Base-by-base conservation (phyloP, 257 asterid genomes). In the Petrea volubilis region DNA sequence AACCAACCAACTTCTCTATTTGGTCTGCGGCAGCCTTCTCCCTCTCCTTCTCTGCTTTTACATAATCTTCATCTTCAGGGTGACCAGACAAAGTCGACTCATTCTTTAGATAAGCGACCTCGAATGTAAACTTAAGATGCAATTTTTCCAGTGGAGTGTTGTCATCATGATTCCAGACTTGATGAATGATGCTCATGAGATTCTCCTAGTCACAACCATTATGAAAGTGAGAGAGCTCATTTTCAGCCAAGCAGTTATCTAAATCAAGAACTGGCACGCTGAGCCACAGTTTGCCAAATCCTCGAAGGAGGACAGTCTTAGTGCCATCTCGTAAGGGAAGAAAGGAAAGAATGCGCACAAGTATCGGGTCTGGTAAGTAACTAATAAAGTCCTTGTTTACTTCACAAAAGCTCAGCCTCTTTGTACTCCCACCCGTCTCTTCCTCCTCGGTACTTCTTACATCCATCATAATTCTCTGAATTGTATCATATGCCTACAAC, bases 231-330 rank as follows among this genome's bases (percentile, higher is more conserved):
- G 44, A 67, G 18, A 31, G 3, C 38, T 40, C 28, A 34, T 7
- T 2, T 31, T 68, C 67, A 31, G 18, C 36, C 53, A 21, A 31
- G 27, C 78, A 60, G 71, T 47, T 69, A 46, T 69, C 29, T 25
- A 82, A 72, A 68, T 69, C 69, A 59, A 82, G 81, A 46, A 51
- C 40, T 9, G 67, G 64, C 28, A 79, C 41, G 15, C 66, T n/a
- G n/a, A 57, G 74, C 80, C 82, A 79, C 17, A 82, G 71, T 18
- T 62, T 52, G 18, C 78, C 76, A 57, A 79, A 82, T 56, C 80
- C 47, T 38, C 71, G 40, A 6, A 71, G n/a, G n/a, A n/a, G 60
- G 55, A 31, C 60, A n/a, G 79, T 81, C 15, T 56, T 71, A 17
- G 65, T 41, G 2, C 63, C 81, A 44, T 75, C 86, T 6, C 15